A percentile compares a stretch with the other conserved stretches of the same genome.
These are phyloP conservation scores for Ottelia alismoides DNA, from an alignment of 106 monocot species.

Conservation along the genomic window DNA sequence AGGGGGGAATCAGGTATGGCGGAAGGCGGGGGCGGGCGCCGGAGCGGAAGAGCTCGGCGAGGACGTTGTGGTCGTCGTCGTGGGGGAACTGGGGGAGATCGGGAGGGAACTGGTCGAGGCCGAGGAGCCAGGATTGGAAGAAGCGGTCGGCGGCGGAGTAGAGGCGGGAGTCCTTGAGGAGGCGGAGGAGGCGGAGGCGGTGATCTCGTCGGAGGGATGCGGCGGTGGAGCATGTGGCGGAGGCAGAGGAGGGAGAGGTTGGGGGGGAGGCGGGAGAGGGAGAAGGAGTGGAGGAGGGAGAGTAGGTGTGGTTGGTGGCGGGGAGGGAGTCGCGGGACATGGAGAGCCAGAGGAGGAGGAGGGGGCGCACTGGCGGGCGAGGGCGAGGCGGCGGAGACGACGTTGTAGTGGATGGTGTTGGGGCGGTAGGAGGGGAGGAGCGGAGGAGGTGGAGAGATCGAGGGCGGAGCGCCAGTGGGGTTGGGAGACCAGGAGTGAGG, in stretches of 20 bases:
- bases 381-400: conserved; percentile 54
- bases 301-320: conserved; percentile 69
- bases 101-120: conserved; percentile 7
- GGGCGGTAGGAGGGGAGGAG: conserved; percentile 28
- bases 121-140: conserved; percentile 44
- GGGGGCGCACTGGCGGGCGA: conserved; percentile 49
- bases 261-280: conserved; percentile 34
- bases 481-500: conserved; percentile 51
- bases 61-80: conserved; percentile 51
- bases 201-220: conserved; percentile 68
- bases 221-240: conserved; percentile 44
- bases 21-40: conserved; percentile 18
- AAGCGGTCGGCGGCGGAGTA: conserved; percentile 37
- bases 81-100: neutral
- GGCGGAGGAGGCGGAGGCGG: conserved; percentile 40
- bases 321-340: conserved; percentile 48
- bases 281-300: conserved; percentile 57
- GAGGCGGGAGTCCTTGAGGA: conserved; percentile 46
- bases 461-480: conserved; percentile 32
- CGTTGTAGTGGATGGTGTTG: conserved; percentile 78
- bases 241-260: conserved; percentile 65
- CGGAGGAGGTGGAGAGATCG: conserved; percentile 30
- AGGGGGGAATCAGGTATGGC: neutral
- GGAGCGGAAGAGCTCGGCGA: conserved; percentile 45
- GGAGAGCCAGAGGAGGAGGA: conserved; percentile 47